A percentile compares a stretch with the other conserved stretches of the same genome.
Conservation (phyloP, 1,284 basidiomycete genomes). For the Trametes hirsuta region DNA sequence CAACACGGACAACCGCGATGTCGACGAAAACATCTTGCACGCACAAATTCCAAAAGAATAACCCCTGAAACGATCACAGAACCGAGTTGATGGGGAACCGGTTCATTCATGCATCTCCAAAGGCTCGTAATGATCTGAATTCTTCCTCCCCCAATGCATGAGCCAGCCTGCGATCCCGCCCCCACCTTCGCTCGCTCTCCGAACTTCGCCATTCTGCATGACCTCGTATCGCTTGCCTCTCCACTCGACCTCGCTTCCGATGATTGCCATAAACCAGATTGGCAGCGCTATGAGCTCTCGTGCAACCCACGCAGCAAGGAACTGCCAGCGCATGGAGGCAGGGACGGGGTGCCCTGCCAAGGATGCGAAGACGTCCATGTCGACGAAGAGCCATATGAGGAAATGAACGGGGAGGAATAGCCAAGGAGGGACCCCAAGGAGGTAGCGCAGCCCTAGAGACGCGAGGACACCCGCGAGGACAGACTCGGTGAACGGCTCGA, state of each 20-base stretch:
- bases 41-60: no score
- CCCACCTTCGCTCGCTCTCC: constrained; percentile 24
- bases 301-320: constrained; percentile 76
- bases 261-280: constrained; percentile 81
- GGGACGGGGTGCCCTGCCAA: constrained; percentile 72
- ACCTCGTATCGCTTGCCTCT: constrained; percentile 73
- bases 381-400: constrained; percentile 62
- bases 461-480: constrained; percentile 71
- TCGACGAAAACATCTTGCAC: no score
- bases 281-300: constrained; percentile 84
- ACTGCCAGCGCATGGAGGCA: constrained; percentile 51
- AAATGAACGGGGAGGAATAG: constrained; percentile 63
- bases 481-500: constrained; percentile 91
- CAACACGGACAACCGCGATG: no score
- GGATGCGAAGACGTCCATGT: constrained; percentile 75
- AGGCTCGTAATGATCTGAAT: constrained; percentile 32
- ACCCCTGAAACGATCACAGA: no score
- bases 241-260: constrained; percentile 84
- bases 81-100: background rate
- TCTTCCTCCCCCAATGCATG: constrained; percentile 18
- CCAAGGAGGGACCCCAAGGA: constrained; percentile 55
- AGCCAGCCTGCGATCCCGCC: constrained; percentile 24
- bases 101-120: constrained; percentile 19
- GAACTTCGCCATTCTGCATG: constrained; percentile 66
- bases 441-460: constrained; percentile 55